Evolutionary conservation across 352 stramenopile species (phyloP), one percentile per base, ranked within the genome.

Genomic region (Phytophthora vignae): DNA sequence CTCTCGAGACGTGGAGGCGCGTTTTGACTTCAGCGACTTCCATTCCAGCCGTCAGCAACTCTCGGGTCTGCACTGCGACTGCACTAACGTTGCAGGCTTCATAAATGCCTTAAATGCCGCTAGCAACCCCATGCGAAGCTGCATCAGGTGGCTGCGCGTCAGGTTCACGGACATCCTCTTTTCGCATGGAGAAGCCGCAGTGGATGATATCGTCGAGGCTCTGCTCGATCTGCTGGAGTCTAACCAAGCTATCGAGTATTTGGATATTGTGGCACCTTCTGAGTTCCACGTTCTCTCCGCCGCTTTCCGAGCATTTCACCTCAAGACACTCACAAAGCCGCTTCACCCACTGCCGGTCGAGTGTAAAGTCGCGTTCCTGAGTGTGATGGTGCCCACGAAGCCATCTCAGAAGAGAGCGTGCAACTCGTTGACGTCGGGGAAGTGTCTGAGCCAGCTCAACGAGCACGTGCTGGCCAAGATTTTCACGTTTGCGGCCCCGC

Each of bases 281-380:
- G 40, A 49, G 3, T 49, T 22, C 40, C 40, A 49, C 7, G 40
- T 49, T 21, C 40, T 49, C 40, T 15, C 40, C 15, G 40, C 40
- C n/a, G 40, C 15, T 49, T 49, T 49, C 40, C 17, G 40, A 49
- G 40, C 14, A 6, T 49, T 49, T 15, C 14, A 49, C 40, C 40
- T 49, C 40, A 49, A 49, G 40, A 15, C 40, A 3, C 40, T 49
- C 15, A 15, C 40, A 4, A 49, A 21, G 7, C 15, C 40, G 6
- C 40, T 49, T 49, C 40, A 49, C 5, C 40, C 40, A 21, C 15
- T 49, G 40, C n/a, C 40, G 40, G 21, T 49, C 40, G 40, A 49
- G 40, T 49, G 40, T 21, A 49, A 49, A 49, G 12, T 49, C 40
- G 40, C 40, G n/a, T 49, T 49, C 40, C 14, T 49, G 40, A 49